A percentile compares a stretch with the other conserved stretches of the same genome.
Conservation (phyloP, 176 grass and related monocot genomes). For the Musa beccarii region DNA sequence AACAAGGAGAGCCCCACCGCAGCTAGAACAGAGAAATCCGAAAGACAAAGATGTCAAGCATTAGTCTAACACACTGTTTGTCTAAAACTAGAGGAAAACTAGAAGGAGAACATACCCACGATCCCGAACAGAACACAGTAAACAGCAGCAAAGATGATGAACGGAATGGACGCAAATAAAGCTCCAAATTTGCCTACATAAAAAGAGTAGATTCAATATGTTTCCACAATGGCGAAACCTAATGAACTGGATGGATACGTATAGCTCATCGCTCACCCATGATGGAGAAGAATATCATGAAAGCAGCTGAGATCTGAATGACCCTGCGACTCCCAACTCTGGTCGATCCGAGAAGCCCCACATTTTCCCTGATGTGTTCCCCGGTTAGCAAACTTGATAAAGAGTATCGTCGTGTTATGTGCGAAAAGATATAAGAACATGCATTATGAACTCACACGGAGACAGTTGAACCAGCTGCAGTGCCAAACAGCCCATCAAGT, state of each 20-base stretch:
- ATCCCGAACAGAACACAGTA: conserved; percentile 87
- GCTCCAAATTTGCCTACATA: conserved; percentile 87
- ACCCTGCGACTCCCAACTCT: conserved; percentile 88
- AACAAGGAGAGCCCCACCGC: conserved; percentile 89
- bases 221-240: not conserved
- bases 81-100: not conserved
- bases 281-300: conserved; percentile 99
- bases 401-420: too few relatives aligned
- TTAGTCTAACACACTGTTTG: not conserved
- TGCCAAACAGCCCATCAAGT: conserved; percentile 9
- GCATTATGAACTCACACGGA: not conserved
- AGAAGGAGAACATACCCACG: conserved; percentile 45
- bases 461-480: conserved; percentile 5
- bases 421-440: not conserved
- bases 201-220: not conserved
- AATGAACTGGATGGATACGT: not conserved
- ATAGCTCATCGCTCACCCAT: conserved; percentile 40
- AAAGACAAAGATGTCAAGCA: conserved; percentile 1
- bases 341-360: conserved; percentile 73
- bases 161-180: conserved; percentile 90
- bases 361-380: conserved; percentile 60
- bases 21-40: conserved; percentile 28
- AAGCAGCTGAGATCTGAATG: conserved; percentile 85
- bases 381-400: too few relatives aligned
- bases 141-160: conserved; percentile 85